Percentiles rank a stretch among this genome's conserved stretches.
phyloP scores from a whole-genome alignment of 2,329 filamentous ascomycete genomes.

The Ceratocystis albifundus region DNA sequence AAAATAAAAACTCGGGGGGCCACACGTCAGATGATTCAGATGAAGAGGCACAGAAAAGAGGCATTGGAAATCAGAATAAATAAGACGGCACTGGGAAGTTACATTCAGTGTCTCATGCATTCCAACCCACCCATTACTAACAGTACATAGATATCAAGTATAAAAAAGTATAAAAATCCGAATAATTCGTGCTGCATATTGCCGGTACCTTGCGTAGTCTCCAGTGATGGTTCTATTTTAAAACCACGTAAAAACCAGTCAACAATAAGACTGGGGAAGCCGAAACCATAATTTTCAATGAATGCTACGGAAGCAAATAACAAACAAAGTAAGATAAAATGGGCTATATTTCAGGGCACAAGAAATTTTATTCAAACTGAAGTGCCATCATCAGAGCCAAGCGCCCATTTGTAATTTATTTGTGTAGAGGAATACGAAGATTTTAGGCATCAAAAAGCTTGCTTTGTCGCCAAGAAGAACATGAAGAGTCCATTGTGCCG shows the following conservation, averaged over 20 bases:
- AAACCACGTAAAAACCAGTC: neutral
- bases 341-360: neutral
- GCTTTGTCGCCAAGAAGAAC: neutral
- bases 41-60: neutral
- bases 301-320: neutral
- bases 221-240: constrained; percentile 1
- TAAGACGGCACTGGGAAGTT: neutral
- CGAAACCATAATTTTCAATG: neutral
- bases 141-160: neutral
- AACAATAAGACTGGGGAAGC: neutral
- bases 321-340: neutral
- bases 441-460: neutral
- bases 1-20: neutral
- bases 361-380: neutral
- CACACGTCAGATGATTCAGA: constrained; percentile 5
- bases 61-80: neutral
- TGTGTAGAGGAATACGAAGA: neutral
- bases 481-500: neutral
- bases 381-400: neutral
- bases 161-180: neutral
- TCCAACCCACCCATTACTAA: neutral
- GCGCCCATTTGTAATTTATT: neutral
- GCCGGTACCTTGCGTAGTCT: too few relatives aligned
- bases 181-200: too few relatives aligned
- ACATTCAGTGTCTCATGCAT: constrained; percentile 3